phyloP scores from a whole-genome alignment of 1,284 basidiomycete genomes.

The Fistulina hepatica region DNA sequence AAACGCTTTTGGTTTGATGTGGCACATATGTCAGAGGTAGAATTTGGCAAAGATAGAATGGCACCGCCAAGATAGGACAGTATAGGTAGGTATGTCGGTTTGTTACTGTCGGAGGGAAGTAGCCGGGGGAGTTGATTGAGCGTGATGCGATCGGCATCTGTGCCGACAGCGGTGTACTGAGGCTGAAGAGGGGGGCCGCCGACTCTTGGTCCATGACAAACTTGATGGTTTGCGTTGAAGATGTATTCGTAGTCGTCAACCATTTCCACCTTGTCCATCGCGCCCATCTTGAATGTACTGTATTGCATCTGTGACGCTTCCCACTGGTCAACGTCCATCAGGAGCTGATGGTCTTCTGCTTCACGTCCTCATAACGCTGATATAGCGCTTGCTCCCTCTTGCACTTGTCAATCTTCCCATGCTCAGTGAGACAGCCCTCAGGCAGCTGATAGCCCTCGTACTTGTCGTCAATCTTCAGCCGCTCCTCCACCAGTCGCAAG shows the following conservation, averaged over 20 bases:
- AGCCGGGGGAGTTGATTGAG: too few species aligned
- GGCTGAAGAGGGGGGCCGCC: too few species aligned
- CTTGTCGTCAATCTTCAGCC: constrained; percentile 87
- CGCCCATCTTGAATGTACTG: constrained; percentile 82
- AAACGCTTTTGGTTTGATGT: too few species aligned
- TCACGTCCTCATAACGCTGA: constrained; percentile 88
- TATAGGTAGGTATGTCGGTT: too few species aligned
- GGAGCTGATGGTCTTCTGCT: constrained; percentile 81
- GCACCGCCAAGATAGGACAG: too few species aligned
- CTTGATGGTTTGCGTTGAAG: constrained; percentile 96
- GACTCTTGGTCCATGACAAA: constrained; percentile 94
- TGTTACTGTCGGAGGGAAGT: too few species aligned
- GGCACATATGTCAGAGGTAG: too few species aligned
- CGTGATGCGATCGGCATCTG: too few species aligned
- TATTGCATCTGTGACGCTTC: constrained; percentile 87
- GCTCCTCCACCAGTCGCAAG: constrained; percentile 85
- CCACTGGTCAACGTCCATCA: constrained; percentile 95
- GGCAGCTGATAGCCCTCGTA: constrained; percentile 91
- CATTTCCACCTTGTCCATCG: constrained; percentile 75
- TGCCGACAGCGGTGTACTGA: too few species aligned
- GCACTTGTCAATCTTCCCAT: constrained; percentile 97
- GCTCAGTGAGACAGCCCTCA: constrained; percentile 96
- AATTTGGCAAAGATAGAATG: too few species aligned
- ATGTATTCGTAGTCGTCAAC: constrained; percentile 93
- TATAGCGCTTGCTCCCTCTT: constrained; percentile 92